A percentile compares a stretch with the other conserved stretches of the same genome.
phyloP scores from a whole-genome alignment of 1,284 basidiomycete genomes.

The Papiliotrema fonsecae region DNA sequence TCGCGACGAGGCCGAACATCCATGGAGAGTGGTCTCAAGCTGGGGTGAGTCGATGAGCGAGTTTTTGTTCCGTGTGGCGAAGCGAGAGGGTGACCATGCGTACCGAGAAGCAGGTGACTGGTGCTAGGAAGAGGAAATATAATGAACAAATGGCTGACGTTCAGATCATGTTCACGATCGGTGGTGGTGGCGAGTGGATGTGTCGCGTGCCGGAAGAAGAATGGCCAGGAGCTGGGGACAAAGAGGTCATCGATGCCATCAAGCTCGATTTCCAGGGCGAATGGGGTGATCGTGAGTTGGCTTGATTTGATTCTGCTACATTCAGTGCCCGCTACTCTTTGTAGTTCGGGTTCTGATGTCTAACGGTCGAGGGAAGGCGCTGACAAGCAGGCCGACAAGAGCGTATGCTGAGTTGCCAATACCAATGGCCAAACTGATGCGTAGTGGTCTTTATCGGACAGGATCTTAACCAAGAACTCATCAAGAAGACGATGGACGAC shows the following conservation, averaged over 20 bases:
- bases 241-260: conserved; percentile 45
- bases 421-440: not conserved
- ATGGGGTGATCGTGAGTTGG: conserved; percentile 51
- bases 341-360: no score
- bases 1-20: conserved; percentile 36
- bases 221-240: conserved; percentile 45
- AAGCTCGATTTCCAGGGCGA: conserved; percentile 46
- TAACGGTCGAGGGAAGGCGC: no score
- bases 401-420: no score
- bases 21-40: conserved; percentile 52
- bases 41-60: conserved; percentile 33
- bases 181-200: conserved; percentile 48
- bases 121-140: no score
- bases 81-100: not conserved
- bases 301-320: conserved; percentile 23
- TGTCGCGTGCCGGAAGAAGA: conserved; percentile 41
- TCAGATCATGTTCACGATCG: conserved; percentile 47
- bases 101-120: no score
- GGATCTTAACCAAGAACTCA: conserved; percentile 34
- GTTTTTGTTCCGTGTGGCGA: not conserved
- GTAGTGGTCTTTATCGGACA: conserved; percentile 43
- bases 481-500: conserved; percentile 43
- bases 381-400: no score
- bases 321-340: no score
- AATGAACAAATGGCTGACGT: no score